Base-by-base conservation (phyloP, 78 protist species). In the Dictyostelium brefeldianum region DNA sequence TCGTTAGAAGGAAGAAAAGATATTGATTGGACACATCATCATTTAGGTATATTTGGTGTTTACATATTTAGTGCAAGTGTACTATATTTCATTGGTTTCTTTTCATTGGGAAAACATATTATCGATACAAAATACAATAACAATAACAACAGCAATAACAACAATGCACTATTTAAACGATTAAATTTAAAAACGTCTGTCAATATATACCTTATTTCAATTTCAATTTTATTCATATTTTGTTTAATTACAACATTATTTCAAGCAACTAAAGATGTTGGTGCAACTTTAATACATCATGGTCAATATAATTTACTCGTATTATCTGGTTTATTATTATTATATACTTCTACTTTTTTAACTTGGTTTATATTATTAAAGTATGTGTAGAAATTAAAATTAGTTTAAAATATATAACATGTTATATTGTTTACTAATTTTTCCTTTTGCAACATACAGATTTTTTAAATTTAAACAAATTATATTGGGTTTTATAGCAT, bases 21-120 rank as follows among this genome's bases (percentile, higher is more conserved):
- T 84, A 69, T 84, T 22, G 91, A 84, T 84, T 84, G 91, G 91
- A 71, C 64, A 46, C 91, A 84, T 25, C 91, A 84, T 74, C 91
- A 84, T 74, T 46, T 84, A 14, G 83, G 83, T n/a, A 51, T 64
- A 57, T 74, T 84, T n/a, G 91, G 91, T 25, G 73, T 84, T 31
- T 71, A 84, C 54, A 57, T 84, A 22, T 53, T 84, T 53, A 25
- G 41, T 12, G 59, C 91, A 7, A 36, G 59, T 3, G 25, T 84
- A 14, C 62, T 84, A 41, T 84, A 74, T 47, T 84, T 46, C 57
- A 47, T 14, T 17, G 91, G 81, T 6, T 84, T 74, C 64, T 84
- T 84, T 57, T 47, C 77, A n/a, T 57, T 84, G 0, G n/a, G 31
- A 22, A 22, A 53, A 57, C 50, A 65, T 10, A 65, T 65, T 29